Evolutionary conservation across 2,329 filamentous ascomycete genomes (phyloP).

Genomic region (Apiospora arundinis): DNA sequence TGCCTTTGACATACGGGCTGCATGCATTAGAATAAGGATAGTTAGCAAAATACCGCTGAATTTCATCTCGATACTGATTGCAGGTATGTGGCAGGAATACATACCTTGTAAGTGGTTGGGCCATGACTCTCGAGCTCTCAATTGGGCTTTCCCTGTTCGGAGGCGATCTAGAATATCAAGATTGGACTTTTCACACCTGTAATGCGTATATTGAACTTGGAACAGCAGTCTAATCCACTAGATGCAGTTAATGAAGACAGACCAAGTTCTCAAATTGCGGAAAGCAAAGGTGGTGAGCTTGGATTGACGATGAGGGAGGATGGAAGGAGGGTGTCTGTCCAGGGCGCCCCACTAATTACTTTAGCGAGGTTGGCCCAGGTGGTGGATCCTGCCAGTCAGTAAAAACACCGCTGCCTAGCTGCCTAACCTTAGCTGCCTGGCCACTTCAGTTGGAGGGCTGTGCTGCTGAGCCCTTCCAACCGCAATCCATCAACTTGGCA

Average conservation of each 20-base stretch:
- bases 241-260: not conserved
- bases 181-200: not conserved
- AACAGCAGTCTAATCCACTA: not conserved
- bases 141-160: not conserved
- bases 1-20: not conserved
- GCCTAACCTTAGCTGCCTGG: no score
- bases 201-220: not conserved
- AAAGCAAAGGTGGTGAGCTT: not conserved
- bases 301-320: not conserved
- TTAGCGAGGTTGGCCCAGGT: no score
- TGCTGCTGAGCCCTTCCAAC: no score
- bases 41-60: not conserved
- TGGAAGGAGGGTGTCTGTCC: no score
- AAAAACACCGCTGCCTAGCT: no score
- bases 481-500: no score
- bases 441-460: no score
- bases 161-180: not conserved
- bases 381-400: no score
- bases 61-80: no score
- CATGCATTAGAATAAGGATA: not conserved
- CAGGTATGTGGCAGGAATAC: no score
- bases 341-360: no score
- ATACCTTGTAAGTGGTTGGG: not conserved
- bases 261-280: not conserved
- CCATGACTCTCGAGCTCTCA: not conserved